Conservation (phyloP, 208 protist species). For the Trypanosoma avium region DNA sequence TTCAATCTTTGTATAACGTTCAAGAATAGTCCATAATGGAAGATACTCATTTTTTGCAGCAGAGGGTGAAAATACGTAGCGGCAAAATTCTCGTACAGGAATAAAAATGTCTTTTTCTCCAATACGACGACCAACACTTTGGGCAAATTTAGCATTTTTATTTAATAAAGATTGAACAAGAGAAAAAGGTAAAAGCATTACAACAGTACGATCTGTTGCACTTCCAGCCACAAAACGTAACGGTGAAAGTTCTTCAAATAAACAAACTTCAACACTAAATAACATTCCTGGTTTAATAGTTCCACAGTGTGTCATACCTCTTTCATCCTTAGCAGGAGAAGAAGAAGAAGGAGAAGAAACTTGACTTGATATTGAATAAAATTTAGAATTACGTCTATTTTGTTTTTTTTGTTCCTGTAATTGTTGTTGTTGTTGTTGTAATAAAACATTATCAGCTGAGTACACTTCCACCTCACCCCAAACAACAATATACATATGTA, state of each 20-base stretch:
- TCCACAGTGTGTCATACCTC: slow-evolving; percentile 46
- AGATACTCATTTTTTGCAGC: slow-evolving; percentile 79
- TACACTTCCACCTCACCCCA: slow-evolving; percentile 82
- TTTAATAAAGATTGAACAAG: slow-evolving; percentile 37
- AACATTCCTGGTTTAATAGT: slow-evolving; percentile 57
- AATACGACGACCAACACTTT: slow-evolving; percentile 64
- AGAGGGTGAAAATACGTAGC: slow-evolving; percentile 68
- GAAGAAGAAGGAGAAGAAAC: neutral
- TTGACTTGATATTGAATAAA: neutral
- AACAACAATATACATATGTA: slow-evolving; percentile 67
- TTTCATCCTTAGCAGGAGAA: slow-evolving; percentile 13
- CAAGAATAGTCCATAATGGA: slow-evolving; percentile 75
- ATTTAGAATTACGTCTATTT: neutral
- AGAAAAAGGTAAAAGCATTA: slow-evolving; percentile 59
- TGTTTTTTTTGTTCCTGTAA: neutral
- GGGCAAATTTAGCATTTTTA: slow-evolving; percentile 57
- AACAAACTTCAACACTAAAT: slow-evolving; percentile 71
- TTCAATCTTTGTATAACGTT: slow-evolving; percentile 76
- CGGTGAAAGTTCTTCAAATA: slow-evolving; percentile 53
- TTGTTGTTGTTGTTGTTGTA: neutral
- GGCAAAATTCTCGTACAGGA: slow-evolving; percentile 76
- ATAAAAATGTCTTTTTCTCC: slow-evolving; percentile 70
- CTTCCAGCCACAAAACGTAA: slow-evolving; percentile 56
- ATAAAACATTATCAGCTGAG: slow-evolving; percentile 24
- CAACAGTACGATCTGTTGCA: slow-evolving; percentile 51